These are phyloP conservation scores for Mycena haematopus DNA, from an alignment of 768 basidiomycete species.

Conservation along the genomic window DNA sequence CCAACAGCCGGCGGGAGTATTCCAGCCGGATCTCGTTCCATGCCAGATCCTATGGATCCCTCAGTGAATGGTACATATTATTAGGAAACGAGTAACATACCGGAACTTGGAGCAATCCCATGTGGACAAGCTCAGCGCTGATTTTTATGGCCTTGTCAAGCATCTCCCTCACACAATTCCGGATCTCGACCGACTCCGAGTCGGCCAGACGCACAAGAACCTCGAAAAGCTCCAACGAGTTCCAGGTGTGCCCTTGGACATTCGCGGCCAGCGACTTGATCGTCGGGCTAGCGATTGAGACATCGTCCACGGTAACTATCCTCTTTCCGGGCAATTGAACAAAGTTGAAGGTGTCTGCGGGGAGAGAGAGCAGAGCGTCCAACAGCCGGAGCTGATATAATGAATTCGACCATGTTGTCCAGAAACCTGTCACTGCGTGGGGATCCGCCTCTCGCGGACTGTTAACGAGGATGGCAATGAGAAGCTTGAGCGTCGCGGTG, in stretches of 20 bases:
- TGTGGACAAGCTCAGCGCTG: conserved; percentile 91
- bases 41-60: conserved; percentile 60
- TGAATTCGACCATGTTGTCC: conserved; percentile 85
- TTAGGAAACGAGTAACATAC: conserved; percentile 55
- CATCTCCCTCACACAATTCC: conserved; percentile 84
- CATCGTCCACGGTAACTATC: conserved; percentile 89
- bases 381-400: conserved; percentile 86
- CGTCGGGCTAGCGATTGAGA: conserved; percentile 83
- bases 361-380: conserved; percentile 86
- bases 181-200: conserved; percentile 73
- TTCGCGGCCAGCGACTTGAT: conserved; percentile 90
- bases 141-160: conserved; percentile 93
- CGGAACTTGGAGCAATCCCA: conserved; percentile 90
- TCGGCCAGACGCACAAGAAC: conserved; percentile 83
- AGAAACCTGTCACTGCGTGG: conserved; percentile 86
- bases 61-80: conserved; percentile 24
- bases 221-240: conserved; percentile 89
- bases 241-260: conserved; percentile 94
- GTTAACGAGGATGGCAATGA: conserved; percentile 87
- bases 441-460: conserved; percentile 77
- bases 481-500: conserved; percentile 85
- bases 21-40: conserved; percentile 92
- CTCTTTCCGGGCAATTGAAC: conserved; percentile 83
- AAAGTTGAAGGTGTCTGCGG: conserved; percentile 92
- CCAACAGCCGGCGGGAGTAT: conserved; percentile 83